Conservation (phyloP, 176 grass and related monocot species). For the Carex scoparia region DNA sequence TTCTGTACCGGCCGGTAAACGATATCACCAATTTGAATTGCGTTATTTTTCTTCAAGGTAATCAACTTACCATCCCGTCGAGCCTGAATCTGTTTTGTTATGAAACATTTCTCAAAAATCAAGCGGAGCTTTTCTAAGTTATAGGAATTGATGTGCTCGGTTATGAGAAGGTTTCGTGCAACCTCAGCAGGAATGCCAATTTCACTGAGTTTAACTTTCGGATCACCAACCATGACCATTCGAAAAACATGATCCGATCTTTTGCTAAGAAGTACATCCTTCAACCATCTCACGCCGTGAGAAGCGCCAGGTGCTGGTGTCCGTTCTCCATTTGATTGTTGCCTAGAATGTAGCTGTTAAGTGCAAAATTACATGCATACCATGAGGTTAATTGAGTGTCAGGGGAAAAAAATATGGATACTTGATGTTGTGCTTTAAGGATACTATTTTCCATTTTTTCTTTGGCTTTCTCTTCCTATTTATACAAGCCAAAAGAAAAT, state of each 20-base stretch:
- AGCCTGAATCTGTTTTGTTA: constrained; percentile 35
- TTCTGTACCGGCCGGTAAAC: constrained; percentile 67
- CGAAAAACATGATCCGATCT: constrained; percentile 76
- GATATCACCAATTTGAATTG: constrained; percentile 74
- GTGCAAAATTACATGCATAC: constrained; percentile 1
- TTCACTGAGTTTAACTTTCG: constrained; percentile 72
- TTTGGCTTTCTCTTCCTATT: background rate
- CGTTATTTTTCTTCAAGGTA: constrained; percentile 46
- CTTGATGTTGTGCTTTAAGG: background rate
- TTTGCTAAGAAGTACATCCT: constrained; percentile 84
- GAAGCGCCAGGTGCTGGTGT: constrained; percentile 37
- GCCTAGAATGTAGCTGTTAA: constrained; percentile 61
- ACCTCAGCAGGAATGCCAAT: constrained; percentile 64
- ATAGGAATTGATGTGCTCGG: constrained; percentile 55
- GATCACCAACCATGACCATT: constrained; percentile 73
- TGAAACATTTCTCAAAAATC: constrained; percentile 52
- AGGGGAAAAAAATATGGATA: background rate
- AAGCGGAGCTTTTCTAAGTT: constrained; percentile 55
- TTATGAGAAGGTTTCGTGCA: constrained; percentile 51
- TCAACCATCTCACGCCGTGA: constrained; percentile 80
- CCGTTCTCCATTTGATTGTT: constrained; percentile 50
- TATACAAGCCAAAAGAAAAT: background rate
- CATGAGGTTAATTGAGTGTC: background rate
- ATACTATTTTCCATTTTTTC: background rate
- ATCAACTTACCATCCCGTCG: constrained; percentile 45